Base-by-base conservation (phyloP, 169 alveolate genomes). In the Neospora caninum region DNA sequence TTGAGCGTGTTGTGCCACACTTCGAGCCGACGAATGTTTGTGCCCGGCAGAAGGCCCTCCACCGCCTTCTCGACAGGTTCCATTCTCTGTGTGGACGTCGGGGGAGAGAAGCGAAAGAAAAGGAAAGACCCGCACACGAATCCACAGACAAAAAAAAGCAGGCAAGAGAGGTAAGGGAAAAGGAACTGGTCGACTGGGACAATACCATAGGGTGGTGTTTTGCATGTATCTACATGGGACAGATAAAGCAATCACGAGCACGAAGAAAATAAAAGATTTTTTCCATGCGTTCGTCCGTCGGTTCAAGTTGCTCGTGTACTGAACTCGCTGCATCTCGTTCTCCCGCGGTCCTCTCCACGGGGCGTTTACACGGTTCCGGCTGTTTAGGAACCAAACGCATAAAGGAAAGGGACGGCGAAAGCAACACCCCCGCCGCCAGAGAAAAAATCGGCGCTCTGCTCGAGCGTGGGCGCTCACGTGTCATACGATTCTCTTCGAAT, bases 11-110 rank as follows among this genome's bases (percentile, higher is more conserved):
- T 73, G 41, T 73, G 94, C 91, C 93, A 88, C 45, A 88, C 97
- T 38, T 96, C 95, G 43, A 96, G 87, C 20, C 93, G 89, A 36
- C 92, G 93, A 31, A 96, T 91, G 67, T 94, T 93, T 29, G 92
- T 39, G 43, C 94, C 96, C 10, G 89, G 64, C 38, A 64, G 78
- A 18, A 39, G 41, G 7, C 34, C 54, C 67, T 82, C 89, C 49
- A 82, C 67, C 58, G 94, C 97, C 86, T 45, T 43, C 53, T 93
- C 91, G 27, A 94, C 95, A 34, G 80, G 94, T 45, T 86, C 94
- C 97, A 96, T 95, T 42, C 88, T 88, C 97, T 96, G 88, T 34
- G 58, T 0, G 18, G 18, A 49, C 27, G 58, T 13, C 9, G 18
- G 58, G 18, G n/a, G 91, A 16, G 53, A 9, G 34, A 80, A 13